Evolutionary conservation across 2,329 filamentous ascomycete species (phyloP), one percentile per base, ranked within the genome.

Genomic region (Zymoseptoria crescenta): DNA sequence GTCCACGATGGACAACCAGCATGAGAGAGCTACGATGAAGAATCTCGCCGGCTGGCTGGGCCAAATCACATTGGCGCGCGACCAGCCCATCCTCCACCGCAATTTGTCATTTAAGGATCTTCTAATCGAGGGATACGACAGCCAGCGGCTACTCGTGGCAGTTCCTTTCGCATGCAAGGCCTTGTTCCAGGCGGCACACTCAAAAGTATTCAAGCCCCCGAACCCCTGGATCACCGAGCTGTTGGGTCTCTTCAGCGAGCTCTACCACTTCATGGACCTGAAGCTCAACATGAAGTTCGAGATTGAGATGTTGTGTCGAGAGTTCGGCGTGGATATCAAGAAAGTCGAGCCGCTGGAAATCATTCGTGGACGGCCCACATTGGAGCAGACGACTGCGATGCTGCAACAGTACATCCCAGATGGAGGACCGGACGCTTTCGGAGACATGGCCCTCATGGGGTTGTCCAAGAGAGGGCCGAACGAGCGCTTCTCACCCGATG

Each of bases 161-260:
- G 96, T 99, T 60, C 94, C 94, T 0, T 99, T 99, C 73, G 94
- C 96, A 56, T 99, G 94, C 83, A 97, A 96, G 75, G 91, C 96
- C 4, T 79, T 99, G 21, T 83, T 88, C 21, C 91, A 96, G 72
- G 92, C 91, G 20, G 86, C 85, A 45, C 83, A 85, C 55, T 97
- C 94, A 0, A 88, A 87, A 10, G 87, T 97, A 8, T 99, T 99
- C 77, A 88, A 86, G 59, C 92, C 93, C 9, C 94, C 94, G 1
- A 99, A 99, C 68, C 94, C 94, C 1, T 99, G 94, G 94, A 75
- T 96, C 51, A 96, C 96, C 89, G 94, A 99, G 68, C 94, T 99
- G 56, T 85, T 99, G 57, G 84, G 89, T 64, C 80, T 97, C 7
- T 81, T 99, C 41, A 89, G 96, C 68, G 95, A 99, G 70, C 81